phyloP scores from a whole-genome alignment of 192 early-diverging fungal genomes.

The Mortierella claussenii region DNA sequence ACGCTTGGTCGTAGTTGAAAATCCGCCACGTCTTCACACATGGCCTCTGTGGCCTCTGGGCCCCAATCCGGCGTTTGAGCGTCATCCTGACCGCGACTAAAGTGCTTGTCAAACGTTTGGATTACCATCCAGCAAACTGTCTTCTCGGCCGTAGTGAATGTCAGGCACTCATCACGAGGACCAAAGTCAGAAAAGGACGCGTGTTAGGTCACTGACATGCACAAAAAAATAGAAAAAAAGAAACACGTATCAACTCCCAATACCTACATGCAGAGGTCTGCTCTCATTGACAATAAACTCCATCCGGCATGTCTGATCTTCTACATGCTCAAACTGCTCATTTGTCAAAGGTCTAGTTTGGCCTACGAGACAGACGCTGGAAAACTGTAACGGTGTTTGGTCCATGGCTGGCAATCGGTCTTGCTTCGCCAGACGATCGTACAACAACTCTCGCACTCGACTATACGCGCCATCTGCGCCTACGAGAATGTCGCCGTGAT shows the following conservation, averaged over 20 bases:
- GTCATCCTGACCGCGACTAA: background rate
- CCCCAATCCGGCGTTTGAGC: background rate
- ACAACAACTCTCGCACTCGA: constrained; percentile 1
- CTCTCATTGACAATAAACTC: background rate
- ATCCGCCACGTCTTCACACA: background rate
- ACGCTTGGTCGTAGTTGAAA: background rate
- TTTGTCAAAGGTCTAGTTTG: background rate
- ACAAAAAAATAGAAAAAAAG: background rate
- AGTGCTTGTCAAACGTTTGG: background rate
- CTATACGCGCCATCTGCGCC: constrained; percentile 23
- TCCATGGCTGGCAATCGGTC: background rate
- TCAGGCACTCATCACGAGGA: background rate
- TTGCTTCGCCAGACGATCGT: constrained; percentile 5
- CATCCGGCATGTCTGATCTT: background rate
- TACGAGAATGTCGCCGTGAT: constrained; percentile 14
- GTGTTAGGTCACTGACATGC: background rate
- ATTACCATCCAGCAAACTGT: background rate
- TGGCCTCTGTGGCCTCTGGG: background rate
- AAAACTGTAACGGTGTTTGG: background rate
- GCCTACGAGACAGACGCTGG: background rate
- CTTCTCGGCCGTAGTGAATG: background rate
- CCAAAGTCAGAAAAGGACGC: background rate
- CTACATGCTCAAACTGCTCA: background rate
- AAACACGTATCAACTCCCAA: background rate
- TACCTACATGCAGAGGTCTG: background rate